These are phyloP conservation scores for Elsinoe necatrix DNA, from an alignment of 2,329 filamentous ascomycete species.

Conservation along the genomic window DNA sequence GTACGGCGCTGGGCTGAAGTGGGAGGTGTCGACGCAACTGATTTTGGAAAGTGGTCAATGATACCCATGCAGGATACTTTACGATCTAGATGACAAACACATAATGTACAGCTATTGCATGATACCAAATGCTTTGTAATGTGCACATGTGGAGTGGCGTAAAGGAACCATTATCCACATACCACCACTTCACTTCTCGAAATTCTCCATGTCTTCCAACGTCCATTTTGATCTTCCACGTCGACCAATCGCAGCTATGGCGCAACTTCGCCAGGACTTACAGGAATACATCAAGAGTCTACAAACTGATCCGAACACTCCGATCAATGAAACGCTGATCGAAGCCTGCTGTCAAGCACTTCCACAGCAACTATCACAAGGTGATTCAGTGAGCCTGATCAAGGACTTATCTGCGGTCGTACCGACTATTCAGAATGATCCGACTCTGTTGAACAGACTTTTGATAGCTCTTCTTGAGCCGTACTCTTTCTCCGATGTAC, in stretches of 20 bases:
- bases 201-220: neutral
- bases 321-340: constrained; percentile 42
- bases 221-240: neutral
- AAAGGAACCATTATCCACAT: neutral
- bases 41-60: constrained; percentile 41
- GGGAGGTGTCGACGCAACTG: constrained; percentile 89
- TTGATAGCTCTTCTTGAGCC: constrained; percentile 43
- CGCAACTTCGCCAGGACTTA: constrained; percentile 21
- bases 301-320: constrained; percentile 35
- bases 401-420: constrained; percentile 44
- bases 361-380: constrained; percentile 30
- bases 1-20: constrained; percentile 74
- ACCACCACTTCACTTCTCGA: neutral
- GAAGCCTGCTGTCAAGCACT: constrained; percentile 43
- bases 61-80: constrained; percentile 6
- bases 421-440: constrained; percentile 49
- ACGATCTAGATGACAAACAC: constrained; percentile 13
- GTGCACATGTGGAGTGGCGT: neutral
- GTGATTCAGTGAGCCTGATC: constrained; percentile 30
- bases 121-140: neutral
- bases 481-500: constrained; percentile 43
- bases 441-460: constrained; percentile 46
- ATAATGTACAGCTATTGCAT: neutral
- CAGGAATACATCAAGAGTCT: constrained; percentile 39
- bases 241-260: neutral